Evolutionary conservation across 2,329 filamentous ascomycete species (phyloP), one percentile per base, ranked within the genome.

Genomic region (Pezizomycotina sp.): DNA sequence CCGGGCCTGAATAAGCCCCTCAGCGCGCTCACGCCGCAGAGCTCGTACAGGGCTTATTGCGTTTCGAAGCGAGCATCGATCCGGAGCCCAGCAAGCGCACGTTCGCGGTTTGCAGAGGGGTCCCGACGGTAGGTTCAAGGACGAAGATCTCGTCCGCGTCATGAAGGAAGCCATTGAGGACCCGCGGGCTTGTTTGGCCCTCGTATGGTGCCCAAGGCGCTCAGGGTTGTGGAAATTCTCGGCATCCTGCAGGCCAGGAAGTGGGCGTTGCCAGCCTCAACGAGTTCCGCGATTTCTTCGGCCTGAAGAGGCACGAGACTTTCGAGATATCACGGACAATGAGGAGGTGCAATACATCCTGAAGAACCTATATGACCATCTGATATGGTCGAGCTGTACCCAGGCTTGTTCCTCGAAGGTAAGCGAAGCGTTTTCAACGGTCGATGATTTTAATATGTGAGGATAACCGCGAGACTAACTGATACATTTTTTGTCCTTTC

Each of bases 171-270:
- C 64, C 10, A 69, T 73, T 52, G 66, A 74, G 12, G 68, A 74
- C 36, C 66, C 20, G 66, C 68, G 2, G 68, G 68, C 13, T 58
- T 62, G 2, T 74, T 74, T 46, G 71, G 71, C 0, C 64, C 71
- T 2, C 62, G 62, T 8, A 69, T 66, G 49, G 62, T 75, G 1
- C 71, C 71, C 4, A 62, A 61, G 24, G 61, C 65, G 1, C 62
- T 77, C 47, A 68, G 64, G 48, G 59, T 62, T 1, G 62, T 76
- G 8, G 72, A 76, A 52, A 60, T 73, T 2, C 60, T 74, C 2
- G 71, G 70, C 5, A 75, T 74, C 31, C 59, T 63, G 9, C 71
- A 75, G 45, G 67, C 64, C 4, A 65, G 71, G 16, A 64, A 65
- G 23, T 74, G 69, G 70, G 63, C 34, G 53, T 71, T 8, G 66